Base-by-base conservation (phyloP, 164 flowering plant genomes). In the Aristolochia contorta region DNA sequence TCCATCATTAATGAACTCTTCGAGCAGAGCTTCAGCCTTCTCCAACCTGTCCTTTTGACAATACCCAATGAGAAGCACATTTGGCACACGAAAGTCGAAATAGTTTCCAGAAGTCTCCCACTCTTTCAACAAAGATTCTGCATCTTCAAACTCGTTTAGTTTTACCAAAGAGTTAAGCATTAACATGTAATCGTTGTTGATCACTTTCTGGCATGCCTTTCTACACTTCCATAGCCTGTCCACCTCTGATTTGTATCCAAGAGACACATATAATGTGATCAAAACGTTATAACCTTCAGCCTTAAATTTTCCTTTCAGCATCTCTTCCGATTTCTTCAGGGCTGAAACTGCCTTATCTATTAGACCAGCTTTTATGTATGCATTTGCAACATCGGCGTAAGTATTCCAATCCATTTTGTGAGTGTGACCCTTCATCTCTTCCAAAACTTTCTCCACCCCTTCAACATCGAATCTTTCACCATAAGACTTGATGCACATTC, bases 81-180 rank as follows among this genome's bases (percentile, higher is more conserved):
- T 72, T 21, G 79, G 76, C 21, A 80, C 53, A 19, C 81, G 70
- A 33, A 71, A 56, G 63, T 77, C 86, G 52, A 59, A 73, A 18
- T 23, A 15, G 10, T 60, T 60, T 6, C 51, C 54, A 15, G 51
- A 60, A 14, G 68, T 67, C 60, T 73, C 75, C 87, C 82, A 80
- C 51, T 81, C 83, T 53, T 63, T 51, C 22, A 68, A 69, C 24
- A 83, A 66, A 49, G 66, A 69, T 59, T 76, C 81, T 0, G 75
- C 77, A 30, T 77, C 88, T 41, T 71, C 73, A 60, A 83, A 53
- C 53, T 82, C 82, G 41, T 74, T 77, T 7, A 82, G 41, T 71
- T 70, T 75, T 49, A 70, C 19, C 12, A 81, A 60, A 1, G 82
- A 74, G 8, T 60, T 54, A 20, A 82, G 67, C 75, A 82, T 71